A percentile compares a stretch with the other conserved stretches of the same genome.
Conservation (phyloP, 2,329 filamentous ascomycete genomes). For the Biscogniauxia mediterranea region DNA sequence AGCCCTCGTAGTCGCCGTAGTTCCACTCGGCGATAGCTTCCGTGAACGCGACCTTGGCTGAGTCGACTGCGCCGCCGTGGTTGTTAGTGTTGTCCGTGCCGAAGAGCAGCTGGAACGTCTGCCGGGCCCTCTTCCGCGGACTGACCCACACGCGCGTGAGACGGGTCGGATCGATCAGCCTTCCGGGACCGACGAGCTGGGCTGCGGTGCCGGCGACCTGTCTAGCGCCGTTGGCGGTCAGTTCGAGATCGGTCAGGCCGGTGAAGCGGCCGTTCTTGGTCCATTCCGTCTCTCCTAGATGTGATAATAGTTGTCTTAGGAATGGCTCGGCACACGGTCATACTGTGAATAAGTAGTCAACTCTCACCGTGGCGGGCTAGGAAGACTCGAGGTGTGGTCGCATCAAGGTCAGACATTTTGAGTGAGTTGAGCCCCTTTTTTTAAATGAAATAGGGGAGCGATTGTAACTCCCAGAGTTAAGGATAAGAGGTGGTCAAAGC, state of each 20-base stretch:
- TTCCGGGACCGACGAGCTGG: conserved; percentile 43
- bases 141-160: conserved; percentile 45
- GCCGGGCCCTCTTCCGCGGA: conserved; percentile 44
- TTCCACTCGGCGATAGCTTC: conserved; percentile 50
- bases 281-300: conserved; percentile 46
- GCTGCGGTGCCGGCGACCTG: conserved; percentile 43
- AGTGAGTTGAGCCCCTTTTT: not conserved
- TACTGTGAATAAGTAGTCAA: not conserved
- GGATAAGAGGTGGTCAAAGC: too few relatives aligned
- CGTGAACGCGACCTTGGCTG: conserved; percentile 35
- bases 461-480: too few relatives aligned
- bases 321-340: conserved; percentile 1
- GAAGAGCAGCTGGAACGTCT: conserved; percentile 46
- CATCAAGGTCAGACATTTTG: conserved; percentile 35
- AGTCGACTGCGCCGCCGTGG: conserved; percentile 11
- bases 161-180: conserved; percentile 46
- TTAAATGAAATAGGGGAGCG: not conserved
- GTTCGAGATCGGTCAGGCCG: conserved; percentile 39
- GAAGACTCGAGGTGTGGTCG: conserved; percentile 38
- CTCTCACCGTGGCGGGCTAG: conserved; percentile 38
- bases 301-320: not conserved
- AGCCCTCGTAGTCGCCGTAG: conserved; percentile 48
- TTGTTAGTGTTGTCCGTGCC: conserved; percentile 21
- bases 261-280: conserved; percentile 46
- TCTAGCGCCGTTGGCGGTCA: conserved; percentile 38